Conservation (phyloP, 805 yeast species). For the Hanseniaspora jakobsenii region DNA sequence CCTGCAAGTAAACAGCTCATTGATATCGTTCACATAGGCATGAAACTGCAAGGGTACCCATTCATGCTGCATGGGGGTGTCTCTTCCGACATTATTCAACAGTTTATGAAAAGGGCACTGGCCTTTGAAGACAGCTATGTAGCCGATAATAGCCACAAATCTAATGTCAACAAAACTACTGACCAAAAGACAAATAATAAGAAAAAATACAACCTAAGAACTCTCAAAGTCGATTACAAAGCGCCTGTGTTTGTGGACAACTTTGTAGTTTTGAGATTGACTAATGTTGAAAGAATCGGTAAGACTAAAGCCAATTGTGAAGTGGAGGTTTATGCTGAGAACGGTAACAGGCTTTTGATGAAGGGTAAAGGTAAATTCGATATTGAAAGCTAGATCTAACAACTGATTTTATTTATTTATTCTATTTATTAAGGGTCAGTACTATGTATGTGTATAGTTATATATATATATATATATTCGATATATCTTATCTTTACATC, state of each 20-base stretch:
- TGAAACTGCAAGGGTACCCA: conserved; percentile 74
- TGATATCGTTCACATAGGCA: conserved; percentile 65
- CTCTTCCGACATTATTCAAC: conserved; percentile 68
- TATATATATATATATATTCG: too few species aligned
- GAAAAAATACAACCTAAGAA: conserved; percentile 32
- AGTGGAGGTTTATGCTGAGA: conserved; percentile 43
- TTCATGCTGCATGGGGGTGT: conserved; percentile 83
- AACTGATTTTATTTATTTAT: conserved; percentile 2
- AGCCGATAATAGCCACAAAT: too few species aligned
- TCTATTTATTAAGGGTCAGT: conserved; percentile 13
- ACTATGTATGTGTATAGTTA: too few species aligned
- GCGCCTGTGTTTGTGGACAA: conserved; percentile 70
- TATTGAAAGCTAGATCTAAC: conserved; percentile 26
- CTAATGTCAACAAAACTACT: too few species aligned
- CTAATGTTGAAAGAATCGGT: conserved; percentile 26
- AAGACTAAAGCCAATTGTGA: conserved; percentile 29
- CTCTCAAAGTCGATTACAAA: conserved; percentile 35
- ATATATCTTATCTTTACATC: too few species aligned
- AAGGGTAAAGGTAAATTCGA: conserved; percentile 37
- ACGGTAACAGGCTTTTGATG: conserved; percentile 41
- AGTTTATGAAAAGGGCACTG: conserved; percentile 49
- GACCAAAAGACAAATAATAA: too few species aligned
- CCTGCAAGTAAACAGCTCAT: conserved; percentile 45
- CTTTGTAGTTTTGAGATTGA: conserved; percentile 54
- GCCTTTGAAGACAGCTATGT: conserved; percentile 25